Conservation (phyloP, 108 stramenopile species). For the Stephanodiscus minutulus region DNA sequence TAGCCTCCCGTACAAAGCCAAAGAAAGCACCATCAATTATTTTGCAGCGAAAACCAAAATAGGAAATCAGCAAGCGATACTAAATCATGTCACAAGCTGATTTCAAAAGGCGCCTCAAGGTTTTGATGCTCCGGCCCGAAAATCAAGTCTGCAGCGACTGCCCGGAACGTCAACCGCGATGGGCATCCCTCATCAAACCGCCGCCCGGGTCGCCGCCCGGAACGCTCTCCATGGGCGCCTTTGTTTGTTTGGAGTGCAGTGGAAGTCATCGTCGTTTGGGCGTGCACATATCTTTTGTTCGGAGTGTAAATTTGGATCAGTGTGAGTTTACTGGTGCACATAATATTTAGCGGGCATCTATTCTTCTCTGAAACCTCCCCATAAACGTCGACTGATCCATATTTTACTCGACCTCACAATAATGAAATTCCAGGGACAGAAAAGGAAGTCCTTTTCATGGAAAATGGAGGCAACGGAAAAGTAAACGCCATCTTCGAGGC, state of each 20-base stretch:
- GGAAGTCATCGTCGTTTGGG: constrained; percentile 97
- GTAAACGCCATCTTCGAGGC: constrained; percentile 90
- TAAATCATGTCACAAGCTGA: constrained; percentile 51
- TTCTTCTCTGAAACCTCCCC: not conserved
- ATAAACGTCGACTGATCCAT: not conserved
- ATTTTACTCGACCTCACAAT: not conserved
- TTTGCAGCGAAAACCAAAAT: not conserved
- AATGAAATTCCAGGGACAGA: constrained; percentile 68
- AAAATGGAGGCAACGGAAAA: constrained; percentile 89
- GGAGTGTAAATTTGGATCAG: constrained; percentile 89
- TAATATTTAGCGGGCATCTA: not conserved
- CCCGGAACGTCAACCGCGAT: constrained; percentile 93
- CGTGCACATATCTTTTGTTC: constrained; percentile 97
- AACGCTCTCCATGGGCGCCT: constrained; percentile 86
- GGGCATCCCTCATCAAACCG: constrained; percentile 93
- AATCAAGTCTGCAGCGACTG: constrained; percentile 94
- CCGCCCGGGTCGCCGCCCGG: constrained; percentile 82
- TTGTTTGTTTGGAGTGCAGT: constrained; percentile 98
- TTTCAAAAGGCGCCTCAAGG: constrained; percentile 77
- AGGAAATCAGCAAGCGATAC: not conserved
- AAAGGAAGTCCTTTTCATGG: constrained; percentile 88
- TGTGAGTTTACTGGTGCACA: constrained; percentile 57
- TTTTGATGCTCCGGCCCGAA: constrained; percentile 80
- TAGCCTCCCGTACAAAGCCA: not conserved
- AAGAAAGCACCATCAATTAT: not conserved